Evolutionary conservation across 2,329 filamentous ascomycete species (phyloP).

Genomic region (Hypoxylon rubiginosum): DNA sequence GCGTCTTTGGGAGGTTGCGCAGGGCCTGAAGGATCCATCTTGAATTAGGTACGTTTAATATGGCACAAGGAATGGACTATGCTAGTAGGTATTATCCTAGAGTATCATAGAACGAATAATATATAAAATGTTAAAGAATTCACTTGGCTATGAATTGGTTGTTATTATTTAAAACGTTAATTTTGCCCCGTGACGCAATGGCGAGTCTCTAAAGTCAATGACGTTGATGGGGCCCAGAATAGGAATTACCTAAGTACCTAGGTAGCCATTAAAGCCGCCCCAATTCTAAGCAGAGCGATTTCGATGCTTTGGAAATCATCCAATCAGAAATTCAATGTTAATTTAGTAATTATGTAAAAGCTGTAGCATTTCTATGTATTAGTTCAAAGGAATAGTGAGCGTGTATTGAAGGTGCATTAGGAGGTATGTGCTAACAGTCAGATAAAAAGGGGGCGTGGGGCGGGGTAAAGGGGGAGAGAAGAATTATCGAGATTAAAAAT

Average conservation of each 20-base stretch:
- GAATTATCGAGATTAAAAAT: no score
- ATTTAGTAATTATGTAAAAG: not conserved
- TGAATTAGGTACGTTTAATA: slow-evolving; percentile 1
- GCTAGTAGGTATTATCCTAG: not conserved
- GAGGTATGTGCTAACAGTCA: no score
- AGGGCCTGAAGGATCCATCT: slow-evolving; percentile 48
- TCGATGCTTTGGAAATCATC: not conserved
- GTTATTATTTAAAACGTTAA: not conserved
- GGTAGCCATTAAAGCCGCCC: no score
- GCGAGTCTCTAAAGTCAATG: slow-evolving; percentile 29
- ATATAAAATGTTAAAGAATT: not conserved
- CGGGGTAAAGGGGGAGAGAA: no score
- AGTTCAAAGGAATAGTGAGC: no score
- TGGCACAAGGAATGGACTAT: not conserved
- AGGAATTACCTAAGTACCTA: slow-evolving; percentile 1
- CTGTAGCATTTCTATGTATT: not conserved
- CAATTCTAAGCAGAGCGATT: not conserved
- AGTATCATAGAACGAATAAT: not conserved
- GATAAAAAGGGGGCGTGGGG: no score
- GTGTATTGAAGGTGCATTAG: no score
- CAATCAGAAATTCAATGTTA: not conserved
- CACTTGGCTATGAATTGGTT: not conserved
- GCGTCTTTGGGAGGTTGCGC: slow-evolving; percentile 46
- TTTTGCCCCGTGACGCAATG: slow-evolving; percentile 31
- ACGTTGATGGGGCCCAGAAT: slow-evolving; percentile 29